Evolutionary conservation across 192 early-diverging fungal genomes (phyloP).

Genomic region (Gaertneriomyces semiglobifer): DNA sequence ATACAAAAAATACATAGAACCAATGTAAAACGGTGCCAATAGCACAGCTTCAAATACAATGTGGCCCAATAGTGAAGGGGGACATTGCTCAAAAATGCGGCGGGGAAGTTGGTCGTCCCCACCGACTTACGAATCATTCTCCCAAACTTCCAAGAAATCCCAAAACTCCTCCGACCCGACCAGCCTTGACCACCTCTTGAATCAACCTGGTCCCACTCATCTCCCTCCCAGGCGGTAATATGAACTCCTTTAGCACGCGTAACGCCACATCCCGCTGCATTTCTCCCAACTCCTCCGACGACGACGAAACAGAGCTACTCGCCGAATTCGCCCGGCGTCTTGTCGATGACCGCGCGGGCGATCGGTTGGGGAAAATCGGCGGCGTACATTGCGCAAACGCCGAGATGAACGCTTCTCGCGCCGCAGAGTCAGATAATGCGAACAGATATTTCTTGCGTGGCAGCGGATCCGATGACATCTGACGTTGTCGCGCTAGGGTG

Average conservation of each 20-base stretch:
- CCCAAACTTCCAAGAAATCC: too few species aligned
- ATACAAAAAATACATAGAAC: too few species aligned
- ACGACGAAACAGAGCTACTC: neutral
- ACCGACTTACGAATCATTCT: too few species aligned
- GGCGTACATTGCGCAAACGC: slow-evolving; percentile 4
- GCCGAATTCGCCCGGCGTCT: neutral
- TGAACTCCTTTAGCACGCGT: slow-evolving; percentile 20
- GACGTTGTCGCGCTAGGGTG: too few species aligned
- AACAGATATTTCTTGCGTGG: slow-evolving; percentile 35
- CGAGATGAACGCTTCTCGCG: slow-evolving; percentile 19
- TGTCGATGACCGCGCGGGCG: neutral
- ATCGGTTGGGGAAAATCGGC: neutral
- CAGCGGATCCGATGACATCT: neutral
- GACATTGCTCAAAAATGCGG: too few species aligned
- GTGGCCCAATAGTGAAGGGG: too few species aligned
- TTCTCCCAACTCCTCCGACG: slow-evolving; percentile 9
- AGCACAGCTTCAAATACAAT: too few species aligned
- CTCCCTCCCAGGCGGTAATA: slow-evolving; percentile 6
- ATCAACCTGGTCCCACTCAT: too few species aligned
- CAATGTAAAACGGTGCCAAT: too few species aligned
- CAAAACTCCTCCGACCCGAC: too few species aligned
- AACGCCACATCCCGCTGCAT: slow-evolving; percentile 16
- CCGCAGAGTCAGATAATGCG: slow-evolving; percentile 24
- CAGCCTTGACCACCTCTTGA: too few species aligned
- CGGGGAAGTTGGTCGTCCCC: too few species aligned